A percentile compares a stretch with the other conserved stretches of the same genome.
These are phyloP conservation scores for Trichoderma sp. DNA, from an alignment of 2,329 filamentous ascomycete genomes.

Conservation along the genomic window DNA sequence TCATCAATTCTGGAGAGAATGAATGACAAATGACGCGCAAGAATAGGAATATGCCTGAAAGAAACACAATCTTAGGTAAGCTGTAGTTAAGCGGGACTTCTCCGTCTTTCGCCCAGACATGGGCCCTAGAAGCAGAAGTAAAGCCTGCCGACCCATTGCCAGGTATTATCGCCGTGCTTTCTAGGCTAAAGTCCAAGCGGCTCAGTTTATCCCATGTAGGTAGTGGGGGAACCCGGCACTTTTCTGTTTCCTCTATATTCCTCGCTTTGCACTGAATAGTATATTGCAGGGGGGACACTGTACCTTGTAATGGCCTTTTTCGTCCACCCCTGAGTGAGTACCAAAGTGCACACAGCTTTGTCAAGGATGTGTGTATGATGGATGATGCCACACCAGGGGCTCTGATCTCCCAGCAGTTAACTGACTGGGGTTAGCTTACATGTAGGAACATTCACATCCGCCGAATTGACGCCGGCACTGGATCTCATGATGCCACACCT, in stretches of 20 bases:
- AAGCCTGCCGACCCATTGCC: neutral
- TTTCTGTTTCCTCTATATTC: slow-evolving; percentile 1
- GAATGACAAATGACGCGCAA: neutral
- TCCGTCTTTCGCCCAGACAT: neutral
- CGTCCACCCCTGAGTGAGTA: neutral
- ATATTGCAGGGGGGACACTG: neutral
- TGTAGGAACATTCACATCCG: slow-evolving; percentile 8
- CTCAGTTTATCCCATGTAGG: neutral
- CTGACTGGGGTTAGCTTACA: slow-evolving; percentile 14
- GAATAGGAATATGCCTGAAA: neutral
- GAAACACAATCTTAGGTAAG: neutral
- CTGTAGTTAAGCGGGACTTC: neutral
- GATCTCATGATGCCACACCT: neutral
- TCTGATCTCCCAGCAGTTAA: neutral
- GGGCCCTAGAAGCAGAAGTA: neutral
- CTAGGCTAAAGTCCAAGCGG: neutral
- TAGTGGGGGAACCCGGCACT: neutral
- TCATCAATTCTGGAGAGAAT: neutral
- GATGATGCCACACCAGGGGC: neutral
- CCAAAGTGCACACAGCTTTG: neutral
- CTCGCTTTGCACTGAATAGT: neutral
- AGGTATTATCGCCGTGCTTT: neutral
- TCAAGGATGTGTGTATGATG: neutral
- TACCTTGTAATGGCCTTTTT: neutral
- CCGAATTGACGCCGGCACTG: slow-evolving; percentile 26